Base-by-base conservation (phyloP, 495 filamentous ascomycete species). In the Aspergillus sclerotioniger region DNA sequence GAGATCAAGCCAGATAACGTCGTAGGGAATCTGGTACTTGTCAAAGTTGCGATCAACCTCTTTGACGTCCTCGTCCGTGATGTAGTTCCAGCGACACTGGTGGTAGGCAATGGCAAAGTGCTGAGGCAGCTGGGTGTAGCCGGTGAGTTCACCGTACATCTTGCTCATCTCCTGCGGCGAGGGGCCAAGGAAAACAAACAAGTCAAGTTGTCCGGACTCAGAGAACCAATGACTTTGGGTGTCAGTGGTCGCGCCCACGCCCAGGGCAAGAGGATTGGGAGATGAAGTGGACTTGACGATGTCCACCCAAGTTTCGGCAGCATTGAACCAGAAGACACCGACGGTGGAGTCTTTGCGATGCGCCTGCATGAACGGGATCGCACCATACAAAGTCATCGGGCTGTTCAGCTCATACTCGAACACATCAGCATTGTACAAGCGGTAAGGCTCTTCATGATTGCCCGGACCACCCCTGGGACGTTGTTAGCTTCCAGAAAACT, bases 81-180 rank as follows among this genome's bases (percentile, higher is more conserved):
- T 84, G 68, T 98, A 98, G 75, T 98, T 98, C 94, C 94, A 98
- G 61, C 94, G 87, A 71, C 94, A 97, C 69, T 98, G 94, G 65
- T 98, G 94, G 69, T 98, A 96, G 12, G 80, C 94, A 57, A 98
- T 84, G 6, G 93, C 82, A 64, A 98, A 98, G 56, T 91, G 85
- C 66, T 96, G 90, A 5, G 94, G 94, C 62, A 98, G 82, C 55
- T 91, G 83, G 21, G 90, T 92, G 62, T 86, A 92, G n/a, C 94
- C 94, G 6, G 95, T 98, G n/a, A 98, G 85, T 68, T 95, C 89
- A 47, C 84, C 85, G 70, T 96, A 98, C 6, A 83, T 82, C 54
- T 87, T 86, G 55, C 86, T 87, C 33, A 98, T 75, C 62, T 92
- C 90, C 59, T 86, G 82, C 1, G 94, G 87, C 16, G 84, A 88